A percentile compares a stretch with the other conserved stretches of the same genome.
These are phyloP conservation scores for Pouteria campechiana DNA, from an alignment of 179 eudicot species.

Conservation along the genomic window DNA sequence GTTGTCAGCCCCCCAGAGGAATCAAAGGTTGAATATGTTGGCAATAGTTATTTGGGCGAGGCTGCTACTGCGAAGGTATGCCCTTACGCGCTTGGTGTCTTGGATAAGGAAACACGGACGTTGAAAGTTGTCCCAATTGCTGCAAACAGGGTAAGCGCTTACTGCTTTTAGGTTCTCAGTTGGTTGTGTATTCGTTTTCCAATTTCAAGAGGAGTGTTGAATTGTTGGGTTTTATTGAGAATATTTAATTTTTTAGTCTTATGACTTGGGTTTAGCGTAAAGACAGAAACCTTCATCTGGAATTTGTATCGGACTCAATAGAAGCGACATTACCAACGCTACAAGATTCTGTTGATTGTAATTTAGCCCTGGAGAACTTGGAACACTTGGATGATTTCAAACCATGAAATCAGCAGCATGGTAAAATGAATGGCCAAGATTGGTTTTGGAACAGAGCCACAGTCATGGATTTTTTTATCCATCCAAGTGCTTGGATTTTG, in stretches of 20 bases:
- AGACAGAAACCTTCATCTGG: background rate
- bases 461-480: too few species aligned
- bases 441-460: too few species aligned
- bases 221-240: background rate
- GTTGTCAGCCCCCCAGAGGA: slow-evolving; percentile 40
- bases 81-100: slow-evolving; percentile 41
- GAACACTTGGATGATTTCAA: too few species aligned
- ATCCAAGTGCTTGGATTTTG: too few species aligned
- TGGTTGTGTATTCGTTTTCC: background rate
- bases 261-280: background rate
- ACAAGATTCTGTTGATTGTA: too few species aligned
- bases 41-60: slow-evolving; percentile 54
- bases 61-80: slow-evolving; percentile 44
- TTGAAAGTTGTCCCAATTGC: slow-evolving; percentile 57
- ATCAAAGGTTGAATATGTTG: slow-evolving; percentile 48
- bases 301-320: too few species aligned
- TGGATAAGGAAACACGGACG: slow-evolving; percentile 40
- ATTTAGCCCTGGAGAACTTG: too few species aligned
- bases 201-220: too few species aligned
- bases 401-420: too few species aligned
- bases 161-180: background rate
- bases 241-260: background rate
- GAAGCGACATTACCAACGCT: too few species aligned
- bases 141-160: slow-evolving; percentile 48
- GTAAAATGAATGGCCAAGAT: too few species aligned